phyloP scores from a whole-genome alignment of 495 filamentous ascomycete species.

The Xylaria bambusicola region DNA sequence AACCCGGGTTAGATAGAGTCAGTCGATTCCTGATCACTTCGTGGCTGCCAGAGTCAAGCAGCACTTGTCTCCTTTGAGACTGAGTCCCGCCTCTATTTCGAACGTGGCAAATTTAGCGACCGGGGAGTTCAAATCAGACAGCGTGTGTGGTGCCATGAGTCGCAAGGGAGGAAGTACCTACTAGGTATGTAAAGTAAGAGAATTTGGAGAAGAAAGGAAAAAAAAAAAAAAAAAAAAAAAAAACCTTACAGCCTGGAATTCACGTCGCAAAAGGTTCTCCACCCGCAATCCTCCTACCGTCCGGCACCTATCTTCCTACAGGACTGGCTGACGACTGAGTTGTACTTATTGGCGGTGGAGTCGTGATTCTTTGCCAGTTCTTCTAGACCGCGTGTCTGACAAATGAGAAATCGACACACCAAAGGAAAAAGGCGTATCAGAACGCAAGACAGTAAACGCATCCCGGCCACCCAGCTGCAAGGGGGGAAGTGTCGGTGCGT shows the following conservation, averaged over 20 bases:
- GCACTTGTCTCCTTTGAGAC: slow-evolving; percentile 1
- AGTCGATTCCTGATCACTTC: background rate
- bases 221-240: slow-evolving; percentile 7
- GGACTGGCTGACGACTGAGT: too few relatives aligned
- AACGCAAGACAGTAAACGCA: background rate
- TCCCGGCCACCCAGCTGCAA: background rate
- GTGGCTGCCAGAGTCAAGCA: background rate
- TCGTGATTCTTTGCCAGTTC: background rate
- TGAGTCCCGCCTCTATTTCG: background rate
- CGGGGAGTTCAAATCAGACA: slow-evolving; percentile 26
- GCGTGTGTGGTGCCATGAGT: slow-evolving; percentile 16
- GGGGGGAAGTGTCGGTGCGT: background rate
- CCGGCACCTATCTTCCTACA: too few relatives aligned
- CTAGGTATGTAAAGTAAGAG: too few relatives aligned
- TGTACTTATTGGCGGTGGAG: slow-evolving; percentile 4
- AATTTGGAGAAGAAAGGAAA: slow-evolving; percentile 9
- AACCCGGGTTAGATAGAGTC: background rate
- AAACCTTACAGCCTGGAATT: background rate
- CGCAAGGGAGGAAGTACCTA: background rate
- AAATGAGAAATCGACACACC: slow-evolving; percentile 29
- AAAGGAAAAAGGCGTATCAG: background rate
- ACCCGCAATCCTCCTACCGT: background rate
- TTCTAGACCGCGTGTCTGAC: slow-evolving; percentile 27
- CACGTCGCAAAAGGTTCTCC: background rate
- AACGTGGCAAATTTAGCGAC: slow-evolving; percentile 7